phyloP scores from a whole-genome alignment of 768 basidiomycete genomes.

The Mycena galopus region DNA sequence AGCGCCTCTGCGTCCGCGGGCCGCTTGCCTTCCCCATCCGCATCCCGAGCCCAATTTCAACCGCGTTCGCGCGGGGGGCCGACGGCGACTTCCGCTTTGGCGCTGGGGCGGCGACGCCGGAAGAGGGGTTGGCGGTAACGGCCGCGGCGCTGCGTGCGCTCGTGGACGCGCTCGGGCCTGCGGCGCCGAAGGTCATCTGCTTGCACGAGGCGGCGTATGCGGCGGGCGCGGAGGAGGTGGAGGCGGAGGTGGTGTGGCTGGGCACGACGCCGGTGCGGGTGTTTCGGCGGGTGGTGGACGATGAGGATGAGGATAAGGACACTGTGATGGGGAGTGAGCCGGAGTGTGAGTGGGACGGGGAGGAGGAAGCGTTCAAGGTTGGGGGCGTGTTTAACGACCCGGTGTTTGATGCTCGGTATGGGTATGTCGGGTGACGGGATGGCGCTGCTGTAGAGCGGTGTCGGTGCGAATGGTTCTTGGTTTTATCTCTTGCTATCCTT shows the following conservation, averaged over 20 bases:
- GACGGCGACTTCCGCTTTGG: too few species aligned
- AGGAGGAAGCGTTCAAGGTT: slow-evolving; percentile 42
- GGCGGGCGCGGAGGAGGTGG: slow-evolving; percentile 35
- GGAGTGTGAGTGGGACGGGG: slow-evolving; percentile 17
- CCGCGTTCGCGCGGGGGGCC: too few species aligned
- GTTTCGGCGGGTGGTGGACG: slow-evolving; percentile 15
- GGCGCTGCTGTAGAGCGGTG: too few species aligned
- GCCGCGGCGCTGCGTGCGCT: background rate
- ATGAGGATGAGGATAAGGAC: slow-evolving; percentile 24
- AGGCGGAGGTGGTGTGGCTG: slow-evolving; percentile 31
- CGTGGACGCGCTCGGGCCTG: background rate
- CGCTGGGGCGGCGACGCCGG: background rate
- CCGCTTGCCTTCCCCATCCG: background rate
- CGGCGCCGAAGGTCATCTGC: background rate
- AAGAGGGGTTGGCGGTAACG: background rate
- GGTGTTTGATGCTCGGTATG: slow-evolving; percentile 46
- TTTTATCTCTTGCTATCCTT: too few species aligned
- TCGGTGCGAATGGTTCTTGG: too few species aligned
- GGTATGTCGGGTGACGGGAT: background rate
- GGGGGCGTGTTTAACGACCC: slow-evolving; percentile 55
- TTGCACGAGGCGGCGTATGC: slow-evolving; percentile 2
- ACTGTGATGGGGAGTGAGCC: slow-evolving; percentile 25
- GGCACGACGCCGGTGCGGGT: slow-evolving; percentile 33
- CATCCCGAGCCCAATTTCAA: too few species aligned
- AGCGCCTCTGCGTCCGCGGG: slow-evolving; percentile 11